Percentiles rank a stretch among this genome's conserved stretches.
Evolutionary conservation across 2,329 filamentous ascomycete species (phyloP).

Genomic region (Fusarium foetens): DNA sequence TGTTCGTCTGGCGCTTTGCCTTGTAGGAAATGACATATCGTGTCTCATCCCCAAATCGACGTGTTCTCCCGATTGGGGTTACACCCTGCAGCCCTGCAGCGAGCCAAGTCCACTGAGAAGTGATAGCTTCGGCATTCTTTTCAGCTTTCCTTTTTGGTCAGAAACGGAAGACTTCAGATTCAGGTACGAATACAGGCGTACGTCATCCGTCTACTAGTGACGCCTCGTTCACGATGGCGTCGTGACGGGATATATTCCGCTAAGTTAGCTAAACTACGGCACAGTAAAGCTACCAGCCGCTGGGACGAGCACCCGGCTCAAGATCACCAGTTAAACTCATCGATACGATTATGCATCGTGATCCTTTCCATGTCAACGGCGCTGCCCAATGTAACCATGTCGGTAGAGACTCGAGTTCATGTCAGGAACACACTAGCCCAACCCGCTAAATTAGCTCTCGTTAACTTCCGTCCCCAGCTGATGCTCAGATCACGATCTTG

Average conservation of each 20-base stretch:
- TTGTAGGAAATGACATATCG: not conserved
- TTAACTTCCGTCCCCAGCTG: not conserved
- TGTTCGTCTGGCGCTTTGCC: not conserved
- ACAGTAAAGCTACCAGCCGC: not conserved
- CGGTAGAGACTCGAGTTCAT: not conserved
- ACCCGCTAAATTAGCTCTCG: not conserved
- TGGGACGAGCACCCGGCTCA: not conserved
- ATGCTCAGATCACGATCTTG: not conserved
- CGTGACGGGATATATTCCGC: not conserved
- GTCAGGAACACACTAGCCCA: constrained; percentile 1
- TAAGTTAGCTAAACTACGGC: not conserved
- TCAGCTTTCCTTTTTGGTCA: not conserved
- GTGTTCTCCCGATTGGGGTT: not conserved
- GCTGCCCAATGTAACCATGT: not conserved
- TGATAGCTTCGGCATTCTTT: not conserved
- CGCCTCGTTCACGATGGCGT: not conserved
- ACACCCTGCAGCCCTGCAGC: not conserved
- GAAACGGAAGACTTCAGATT: not conserved
- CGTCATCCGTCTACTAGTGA: not conserved
- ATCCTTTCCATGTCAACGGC: not conserved
- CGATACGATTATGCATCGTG: not conserved
- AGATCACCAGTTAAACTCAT: not conserved
- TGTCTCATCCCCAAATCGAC: not conserved
- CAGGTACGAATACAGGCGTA: not conserved
- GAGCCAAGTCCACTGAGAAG: not conserved